Conservation (phyloP, 2,329 filamentous ascomycete genomes). For the Hymenoscyphus fraxineus region DNA sequence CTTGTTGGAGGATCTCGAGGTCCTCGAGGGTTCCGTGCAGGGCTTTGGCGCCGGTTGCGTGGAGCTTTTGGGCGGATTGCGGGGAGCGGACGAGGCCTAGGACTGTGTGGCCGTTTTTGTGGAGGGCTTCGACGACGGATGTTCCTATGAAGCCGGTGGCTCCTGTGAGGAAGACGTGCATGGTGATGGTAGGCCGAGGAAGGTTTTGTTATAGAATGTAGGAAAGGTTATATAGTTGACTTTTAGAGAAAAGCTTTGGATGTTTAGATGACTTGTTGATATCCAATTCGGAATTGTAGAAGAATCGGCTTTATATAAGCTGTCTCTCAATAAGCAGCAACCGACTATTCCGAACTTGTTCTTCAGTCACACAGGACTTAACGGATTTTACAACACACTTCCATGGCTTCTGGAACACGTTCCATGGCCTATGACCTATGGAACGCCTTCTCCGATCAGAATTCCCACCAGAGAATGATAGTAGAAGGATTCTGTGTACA, state of each 20-base stretch:
- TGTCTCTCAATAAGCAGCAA: neutral
- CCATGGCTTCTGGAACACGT: no score
- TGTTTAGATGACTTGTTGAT: neutral
- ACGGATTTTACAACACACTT: slow-evolving; percentile 1
- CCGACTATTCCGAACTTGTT: neutral
- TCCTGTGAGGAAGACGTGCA: slow-evolving; percentile 41
- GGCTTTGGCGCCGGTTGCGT: slow-evolving; percentile 20
- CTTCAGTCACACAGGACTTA: neutral
- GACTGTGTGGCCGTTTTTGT: slow-evolving; percentile 39
- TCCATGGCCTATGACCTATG: neutral
- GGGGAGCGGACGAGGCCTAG: slow-evolving; percentile 39
- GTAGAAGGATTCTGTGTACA: no score
- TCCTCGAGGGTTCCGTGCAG: slow-evolving; percentile 38
- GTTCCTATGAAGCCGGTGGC: slow-evolving; percentile 43
- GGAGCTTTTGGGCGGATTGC: slow-evolving; percentile 30
- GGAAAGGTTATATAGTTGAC: neutral
- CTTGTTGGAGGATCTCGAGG: slow-evolving; percentile 34
- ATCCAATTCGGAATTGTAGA: neutral
- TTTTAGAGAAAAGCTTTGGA: neutral
- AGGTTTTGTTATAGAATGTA: neutral
- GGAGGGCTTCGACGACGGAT: slow-evolving; percentile 38
- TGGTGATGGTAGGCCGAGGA: neutral
- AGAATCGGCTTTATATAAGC: neutral
- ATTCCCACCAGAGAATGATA: neutral
- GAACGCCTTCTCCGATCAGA: neutral